These are phyloP conservation scores for Yamadazyma insecticola DNA, from an alignment of 805 yeast genomes.

Conservation along the genomic window DNA sequence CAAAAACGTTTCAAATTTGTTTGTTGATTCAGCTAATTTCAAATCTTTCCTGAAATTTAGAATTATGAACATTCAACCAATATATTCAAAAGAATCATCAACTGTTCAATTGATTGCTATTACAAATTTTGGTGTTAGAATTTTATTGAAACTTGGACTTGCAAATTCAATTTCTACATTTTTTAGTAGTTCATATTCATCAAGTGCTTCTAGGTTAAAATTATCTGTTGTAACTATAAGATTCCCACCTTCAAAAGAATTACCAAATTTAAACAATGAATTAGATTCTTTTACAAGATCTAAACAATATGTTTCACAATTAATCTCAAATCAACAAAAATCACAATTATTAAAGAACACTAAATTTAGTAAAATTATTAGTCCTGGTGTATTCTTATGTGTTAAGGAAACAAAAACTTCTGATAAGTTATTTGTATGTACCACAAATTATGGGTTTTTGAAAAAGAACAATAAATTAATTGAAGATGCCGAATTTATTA, in stretches of 20 bases:
- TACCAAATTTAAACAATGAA: constrained; percentile 36
- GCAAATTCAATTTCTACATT: constrained; percentile 16
- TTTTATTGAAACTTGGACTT: constrained; percentile 53
- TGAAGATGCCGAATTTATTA: constrained; percentile 75
- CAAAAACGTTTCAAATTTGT: constrained; percentile 45
- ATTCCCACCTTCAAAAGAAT: constrained; percentile 59
- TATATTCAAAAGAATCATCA: constrained; percentile 59
- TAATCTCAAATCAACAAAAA: constrained; percentile 37
- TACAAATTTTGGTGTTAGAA: constrained; percentile 79
- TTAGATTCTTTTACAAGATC: constrained; percentile 38
- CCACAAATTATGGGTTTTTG: constrained; percentile 81
- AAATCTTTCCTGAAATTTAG: constrained; percentile 47
- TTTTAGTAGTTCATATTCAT: constrained; percentile 11
- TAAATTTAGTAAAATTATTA: constrained; percentile 54
- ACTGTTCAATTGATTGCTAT: constrained; percentile 72
- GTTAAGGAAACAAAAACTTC: constrained; percentile 45
- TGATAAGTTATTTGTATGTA: constrained; percentile 61
- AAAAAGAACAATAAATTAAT: constrained; percentile 66
- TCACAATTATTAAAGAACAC: constrained; percentile 60
- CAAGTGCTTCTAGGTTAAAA: constrained; percentile 15
- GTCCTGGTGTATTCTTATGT: constrained; percentile 85
- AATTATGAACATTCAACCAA: constrained; percentile 59
- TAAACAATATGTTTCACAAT: constrained; percentile 36
- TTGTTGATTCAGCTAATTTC: constrained; percentile 52
- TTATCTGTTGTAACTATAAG: constrained; percentile 45